Evolutionary conservation across 140 eudicot genomes (phyloP), one percentile per base, ranked within the genome.

Genomic region (Senecio squalidus): DNA sequence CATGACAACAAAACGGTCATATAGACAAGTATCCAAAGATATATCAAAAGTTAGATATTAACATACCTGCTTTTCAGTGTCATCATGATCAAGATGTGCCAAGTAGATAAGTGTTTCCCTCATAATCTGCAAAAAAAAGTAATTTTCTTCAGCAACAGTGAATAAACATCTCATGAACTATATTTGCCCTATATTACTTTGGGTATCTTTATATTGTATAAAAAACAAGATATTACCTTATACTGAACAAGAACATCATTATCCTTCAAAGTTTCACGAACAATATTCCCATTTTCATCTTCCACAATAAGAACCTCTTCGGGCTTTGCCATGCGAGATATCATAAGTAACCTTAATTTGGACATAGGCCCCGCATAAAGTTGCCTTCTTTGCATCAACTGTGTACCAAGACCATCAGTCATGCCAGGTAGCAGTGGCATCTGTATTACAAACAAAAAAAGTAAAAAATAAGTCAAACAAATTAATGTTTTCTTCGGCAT

Each of bases 251-350:
- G 95, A 36, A 93, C 96, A 61, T 93, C 99, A 72, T 93, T 93
- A 55, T 93, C 99, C 73, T 93, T 93, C 90, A 93, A 77, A 29
- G 99, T 93, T 70, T 93, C 99, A 66, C 99, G 99, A 64, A 93
- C 99, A 58, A 93, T 93, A 72, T 93, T 93, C 60, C 99, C 99
- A 67, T 93, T 93, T 74, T 93, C 99, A 71, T 93, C 99, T 69
- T 93, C 99, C 31, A 93, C 96, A 69, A 93, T 93, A 17, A 93
- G 69, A 68, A 93, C 99, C 69, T 93, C 99, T 79, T 93, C 99
- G 33, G 96, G 99, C 74, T 93, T 93, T 44, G 96, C 96, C 99
- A 93, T 93, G 62, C 99, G 98, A 26, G 86, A 83, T 27, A 91
- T 81, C 98, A 91, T 91, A 47, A 91, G 78, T 40, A 75, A 22